Base-by-base conservation (phyloP, 179 eudicot genomes). In the Camellia oleifera region DNA sequence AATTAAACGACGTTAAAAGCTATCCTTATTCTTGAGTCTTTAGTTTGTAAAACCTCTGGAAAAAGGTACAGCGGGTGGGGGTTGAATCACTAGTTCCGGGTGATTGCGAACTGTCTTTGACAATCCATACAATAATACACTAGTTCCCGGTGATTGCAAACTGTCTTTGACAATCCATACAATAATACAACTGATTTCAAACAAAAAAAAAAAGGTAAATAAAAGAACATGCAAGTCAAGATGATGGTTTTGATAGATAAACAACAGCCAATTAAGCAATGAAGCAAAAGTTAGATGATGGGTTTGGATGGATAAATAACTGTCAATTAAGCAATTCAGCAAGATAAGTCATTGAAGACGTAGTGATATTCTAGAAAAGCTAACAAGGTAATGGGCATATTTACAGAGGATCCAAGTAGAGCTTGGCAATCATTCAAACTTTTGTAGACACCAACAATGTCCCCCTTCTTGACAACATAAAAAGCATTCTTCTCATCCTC, bases 381-480 rank as follows among this genome's bases (percentile, higher is more conserved):
- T 18, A 5, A 17, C 40, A 68, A 75, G 69, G n/a, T 26, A 74
- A 44, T 18, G 32, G 69, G 54, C 42, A n/a, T 71, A 76, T 83
- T 26, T 88, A 89, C 89, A 77, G 89, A 86, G 77, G 83, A 81
- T 73, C 64, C 89, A 60, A 91, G 86, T 67, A 84, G 86, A 54
- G 87, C 84, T 85, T 91, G 92, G 79, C 90, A 86, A 84, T 91
- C 97, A 61, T 79, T 72, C 58, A 88, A 83, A 81, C 69, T 87
- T 66, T 77, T 87, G 77, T 92, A 92, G 44, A 92, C 82, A 45
- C 94, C 97, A 44, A 91, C 60, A 46, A 87, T 54, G 64, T 84
- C 94, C 62, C 97, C 93, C 77, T 88, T 92, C 64, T 88, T 83
- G 42, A 91, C 94, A 44, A 89, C 89, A 64, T 91, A 92, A 85